These are phyloP conservation scores for Trichoderma atrobrunneum DNA, from an alignment of 2,329 filamentous ascomycete genomes.

Conservation along the genomic window DNA sequence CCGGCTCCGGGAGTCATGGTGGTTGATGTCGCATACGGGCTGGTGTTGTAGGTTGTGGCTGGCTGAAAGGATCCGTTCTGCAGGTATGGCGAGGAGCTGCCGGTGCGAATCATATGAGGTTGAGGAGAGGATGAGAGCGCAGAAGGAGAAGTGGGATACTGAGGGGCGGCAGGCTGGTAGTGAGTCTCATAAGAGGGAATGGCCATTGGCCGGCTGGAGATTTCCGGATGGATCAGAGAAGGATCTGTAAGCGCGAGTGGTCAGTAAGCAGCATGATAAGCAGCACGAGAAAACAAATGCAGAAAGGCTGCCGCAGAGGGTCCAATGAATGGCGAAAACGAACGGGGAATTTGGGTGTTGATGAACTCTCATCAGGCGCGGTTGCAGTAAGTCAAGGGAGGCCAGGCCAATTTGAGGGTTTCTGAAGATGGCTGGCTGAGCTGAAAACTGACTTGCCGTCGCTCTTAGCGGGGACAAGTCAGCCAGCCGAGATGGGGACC, in stretches of 20 bases:
- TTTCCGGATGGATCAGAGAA: conserved; percentile 55
- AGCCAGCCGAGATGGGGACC: conserved; percentile 9
- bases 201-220: conserved; percentile 47
- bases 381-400: conserved; percentile 5
- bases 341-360: not conserved
- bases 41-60: conserved; percentile 50
- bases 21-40: conserved; percentile 50
- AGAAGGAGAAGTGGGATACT: conserved; percentile 59
- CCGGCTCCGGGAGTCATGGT: conserved; percentile 20
- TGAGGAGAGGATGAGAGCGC: conserved; percentile 49
- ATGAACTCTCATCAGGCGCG: not conserved
- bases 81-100: conserved; percentile 66
- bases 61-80: conserved; percentile 53
- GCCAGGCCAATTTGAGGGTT: not conserved
- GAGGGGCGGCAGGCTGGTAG: conserved; percentile 46
- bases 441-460: not conserved
- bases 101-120: conserved; percentile 47
- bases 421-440: not conserved
- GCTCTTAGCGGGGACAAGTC: conserved; percentile 4
- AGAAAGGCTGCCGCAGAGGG: not conserved
- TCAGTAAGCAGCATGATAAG: conserved; percentile 34
- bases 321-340: conserved; percentile 3
- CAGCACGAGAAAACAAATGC: not conserved
- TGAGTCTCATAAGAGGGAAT: conserved; percentile 46
- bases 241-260: conserved; percentile 46